phyloP scores from a whole-genome alignment of 768 basidiomycete species.

The Termitomyces sp. region DNA sequence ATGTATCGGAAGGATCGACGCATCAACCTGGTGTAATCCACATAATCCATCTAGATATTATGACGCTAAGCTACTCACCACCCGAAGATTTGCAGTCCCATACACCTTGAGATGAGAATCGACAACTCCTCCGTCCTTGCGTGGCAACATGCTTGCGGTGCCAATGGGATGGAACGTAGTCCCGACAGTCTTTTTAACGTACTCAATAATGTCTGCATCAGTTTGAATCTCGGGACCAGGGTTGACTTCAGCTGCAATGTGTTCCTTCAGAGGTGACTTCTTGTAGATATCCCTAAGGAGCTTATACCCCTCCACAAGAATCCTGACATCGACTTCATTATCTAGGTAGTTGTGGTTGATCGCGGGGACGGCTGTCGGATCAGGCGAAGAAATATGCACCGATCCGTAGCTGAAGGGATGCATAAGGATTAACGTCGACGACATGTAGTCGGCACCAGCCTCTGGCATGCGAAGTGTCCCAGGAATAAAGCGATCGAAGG shows the following conservation, averaged over 20 bases:
- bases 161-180: conserved; percentile 4
- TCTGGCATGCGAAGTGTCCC: conserved; percentile 2
- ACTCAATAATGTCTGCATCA: not conserved
- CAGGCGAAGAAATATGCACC: conserved; percentile 21
- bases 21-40: conserved; percentile 12
- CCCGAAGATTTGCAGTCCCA: conserved; percentile 28
- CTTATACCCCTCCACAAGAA: conserved; percentile 17
- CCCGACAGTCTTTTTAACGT: not conserved
- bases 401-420: conserved; percentile 35
- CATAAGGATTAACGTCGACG: conserved; percentile 17
- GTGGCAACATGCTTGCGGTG: conserved; percentile 4
- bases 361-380: conserved; percentile 11
- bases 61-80: conserved; percentile 17
- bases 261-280: not conserved
- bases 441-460: conserved; percentile 16
- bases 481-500: not conserved
- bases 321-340: conserved; percentile 16
- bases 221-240: not conserved
- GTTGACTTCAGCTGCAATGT: not conserved
- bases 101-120: conserved; percentile 28
- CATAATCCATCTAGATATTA: no score
- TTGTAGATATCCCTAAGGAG: conserved; percentile 11
- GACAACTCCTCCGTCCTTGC: conserved; percentile 27
- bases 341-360: conserved; percentile 16
- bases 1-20: conserved; percentile 15